Conservation (phyloP, 164 flowering plant species). For the Sextonia rubra region DNA sequence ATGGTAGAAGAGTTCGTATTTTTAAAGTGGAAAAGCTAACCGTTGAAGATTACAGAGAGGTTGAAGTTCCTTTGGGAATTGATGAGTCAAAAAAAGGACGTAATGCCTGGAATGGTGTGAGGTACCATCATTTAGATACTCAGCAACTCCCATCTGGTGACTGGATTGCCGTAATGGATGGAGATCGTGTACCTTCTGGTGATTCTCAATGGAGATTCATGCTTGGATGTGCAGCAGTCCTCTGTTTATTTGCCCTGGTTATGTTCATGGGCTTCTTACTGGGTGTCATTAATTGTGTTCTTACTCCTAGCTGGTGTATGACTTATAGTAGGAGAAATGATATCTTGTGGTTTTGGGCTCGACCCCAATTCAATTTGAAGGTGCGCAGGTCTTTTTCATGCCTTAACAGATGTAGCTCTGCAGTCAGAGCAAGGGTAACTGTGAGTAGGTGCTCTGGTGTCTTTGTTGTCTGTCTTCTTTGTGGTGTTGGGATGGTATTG, state of each 20-base stretch:
- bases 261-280: slow-evolving; percentile 46
- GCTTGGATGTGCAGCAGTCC: slow-evolving; percentile 46
- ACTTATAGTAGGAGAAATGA: slow-evolving; percentile 46
- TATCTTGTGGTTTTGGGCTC: slow-evolving; percentile 36
- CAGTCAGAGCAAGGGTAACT: slow-evolving; percentile 39
- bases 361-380: slow-evolving; percentile 39
- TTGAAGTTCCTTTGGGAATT: slow-evolving; percentile 51
- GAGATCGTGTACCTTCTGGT: slow-evolving; percentile 75
- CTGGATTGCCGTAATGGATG: slow-evolving; percentile 76
- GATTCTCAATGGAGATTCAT: slow-evolving; percentile 41
- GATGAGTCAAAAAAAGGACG: slow-evolving; percentile 47
- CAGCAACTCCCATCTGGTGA: slow-evolving; percentile 57
- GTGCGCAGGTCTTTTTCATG: slow-evolving; percentile 46
- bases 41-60: slow-evolving; percentile 49
- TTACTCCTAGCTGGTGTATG: slow-evolving; percentile 59
- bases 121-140: slow-evolving; percentile 69
- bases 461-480: slow-evolving; percentile 30
- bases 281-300: slow-evolving; percentile 55
- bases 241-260: slow-evolving; percentile 29
- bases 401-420: slow-evolving; percentile 39
- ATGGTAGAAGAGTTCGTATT: slow-evolving; percentile 47
- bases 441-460: slow-evolving; percentile 42
- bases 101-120: slow-evolving; percentile 76
- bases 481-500: slow-evolving; percentile 28
- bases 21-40: slow-evolving; percentile 58